These are phyloP conservation scores for Purshia tridentata DNA, from an alignment of 306 rosid species.

Conservation along the genomic window DNA sequence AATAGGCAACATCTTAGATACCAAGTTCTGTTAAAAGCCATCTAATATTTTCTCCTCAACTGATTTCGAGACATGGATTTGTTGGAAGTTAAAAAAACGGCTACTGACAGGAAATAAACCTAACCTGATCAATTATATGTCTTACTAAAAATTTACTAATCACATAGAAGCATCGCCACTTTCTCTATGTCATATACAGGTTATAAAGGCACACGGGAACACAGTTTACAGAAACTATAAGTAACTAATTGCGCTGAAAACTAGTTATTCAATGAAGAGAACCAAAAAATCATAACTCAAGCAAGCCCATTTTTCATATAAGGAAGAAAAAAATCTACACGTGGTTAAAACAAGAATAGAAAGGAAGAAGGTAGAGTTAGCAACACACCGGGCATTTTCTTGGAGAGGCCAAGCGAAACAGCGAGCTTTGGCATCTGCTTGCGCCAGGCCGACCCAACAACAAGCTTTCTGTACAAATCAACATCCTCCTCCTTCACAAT, in stretches of 20 bases:
- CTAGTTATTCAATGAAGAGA: neutral
- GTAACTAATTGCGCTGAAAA: neutral
- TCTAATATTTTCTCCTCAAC: neutral
- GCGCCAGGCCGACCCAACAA: constrained; percentile 94
- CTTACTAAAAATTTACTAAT: neutral
- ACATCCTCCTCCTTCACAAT: constrained; percentile 72
- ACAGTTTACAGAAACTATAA: neutral
- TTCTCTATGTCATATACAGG: neutral
- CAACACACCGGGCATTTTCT: constrained; percentile 81
- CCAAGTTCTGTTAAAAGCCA: neutral
- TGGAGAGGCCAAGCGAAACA: constrained; percentile 80
- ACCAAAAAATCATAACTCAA: neutral
- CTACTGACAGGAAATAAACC: neutral
- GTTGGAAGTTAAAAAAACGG: neutral
- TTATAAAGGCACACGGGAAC: neutral
- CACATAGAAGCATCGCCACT: neutral
- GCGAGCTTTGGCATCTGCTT: constrained; percentile 99
- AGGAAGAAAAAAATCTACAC: too few species aligned
- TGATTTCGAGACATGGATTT: neutral
- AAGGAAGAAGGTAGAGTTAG: neutral
- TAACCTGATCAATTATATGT: neutral
- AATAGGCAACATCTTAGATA: neutral
- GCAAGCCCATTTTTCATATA: neutral
- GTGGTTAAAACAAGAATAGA: neutral
- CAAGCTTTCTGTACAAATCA: constrained; percentile 78